phyloP scores from a whole-genome alignment of 352 stramenopile species.

The Phytopythium cucurbitacearum region DNA sequence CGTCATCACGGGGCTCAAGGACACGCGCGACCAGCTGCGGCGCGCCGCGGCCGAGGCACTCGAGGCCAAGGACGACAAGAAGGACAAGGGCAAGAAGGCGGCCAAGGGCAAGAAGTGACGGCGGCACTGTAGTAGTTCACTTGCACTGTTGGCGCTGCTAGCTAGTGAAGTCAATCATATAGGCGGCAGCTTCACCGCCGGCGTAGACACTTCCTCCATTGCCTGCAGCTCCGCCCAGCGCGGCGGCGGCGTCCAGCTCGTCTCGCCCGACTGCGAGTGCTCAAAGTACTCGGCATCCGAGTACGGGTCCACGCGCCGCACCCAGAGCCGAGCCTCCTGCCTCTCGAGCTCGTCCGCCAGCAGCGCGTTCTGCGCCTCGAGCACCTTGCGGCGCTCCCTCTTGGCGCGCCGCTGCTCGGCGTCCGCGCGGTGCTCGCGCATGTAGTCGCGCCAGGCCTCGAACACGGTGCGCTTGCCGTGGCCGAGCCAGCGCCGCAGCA shows the following conservation, averaged over 20 bases:
- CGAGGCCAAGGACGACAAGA: conserved; percentile 67
- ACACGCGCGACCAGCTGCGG: conserved; percentile 59
- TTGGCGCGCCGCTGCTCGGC: conserved; percentile 24
- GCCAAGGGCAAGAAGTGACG: conserved; percentile 49
- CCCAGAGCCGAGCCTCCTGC: conserved; percentile 45
- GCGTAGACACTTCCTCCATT: too few species aligned
- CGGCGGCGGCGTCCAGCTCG: conserved; percentile 37
- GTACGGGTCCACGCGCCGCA: conserved; percentile 53
- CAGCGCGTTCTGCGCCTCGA: conserved; percentile 46
- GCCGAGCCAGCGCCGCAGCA: conserved; percentile 50
- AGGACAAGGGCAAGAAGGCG: conserved; percentile 42
- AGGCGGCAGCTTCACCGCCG: too few species aligned
- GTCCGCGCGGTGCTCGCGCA: conserved; percentile 26
- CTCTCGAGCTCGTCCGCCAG: conserved; percentile 45
- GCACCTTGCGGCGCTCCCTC: conserved; percentile 26
- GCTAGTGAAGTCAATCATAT: too few species aligned
- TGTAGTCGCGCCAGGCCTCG: conserved; percentile 56
- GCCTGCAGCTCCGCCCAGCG: conserved; percentile 54
- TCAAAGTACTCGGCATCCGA: conserved; percentile 66
- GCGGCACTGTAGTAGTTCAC: too few species aligned
- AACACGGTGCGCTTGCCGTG: conserved; percentile 49
- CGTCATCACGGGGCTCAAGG: conserved; percentile 67
- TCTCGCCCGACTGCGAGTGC: conserved; percentile 41
- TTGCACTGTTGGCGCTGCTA: too few species aligned
- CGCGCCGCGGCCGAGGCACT: conserved; percentile 55